These are phyloP conservation scores for Strigomonas culicis DNA, from an alignment of 208 protist genomes.

Conservation along the genomic window DNA sequence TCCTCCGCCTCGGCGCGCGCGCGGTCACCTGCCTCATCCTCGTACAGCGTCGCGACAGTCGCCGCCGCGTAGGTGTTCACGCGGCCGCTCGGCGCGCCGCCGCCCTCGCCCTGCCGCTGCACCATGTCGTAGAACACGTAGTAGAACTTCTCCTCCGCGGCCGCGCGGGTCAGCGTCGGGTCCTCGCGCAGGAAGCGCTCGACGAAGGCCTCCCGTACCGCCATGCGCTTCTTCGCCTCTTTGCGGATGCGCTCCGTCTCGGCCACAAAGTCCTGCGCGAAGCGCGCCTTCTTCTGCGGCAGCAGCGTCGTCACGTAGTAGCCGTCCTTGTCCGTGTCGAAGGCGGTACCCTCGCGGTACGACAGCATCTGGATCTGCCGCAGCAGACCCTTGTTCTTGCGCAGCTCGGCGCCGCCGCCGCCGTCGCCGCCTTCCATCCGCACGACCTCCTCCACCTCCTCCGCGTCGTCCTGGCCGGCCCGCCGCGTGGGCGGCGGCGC, in stretches of 20 bases:
- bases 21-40: no score
- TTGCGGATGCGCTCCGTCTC: constrained; percentile 60
- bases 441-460: neutral
- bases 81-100: no score
- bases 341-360: neutral
- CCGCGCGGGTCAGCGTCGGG: no score
- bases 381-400: constrained; percentile 77
- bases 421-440: neutral
- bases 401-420: no score
- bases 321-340: constrained; percentile 31
- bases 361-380: constrained; percentile 66
- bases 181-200: neutral
- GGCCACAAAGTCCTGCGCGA: constrained; percentile 49
- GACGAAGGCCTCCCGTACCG: constrained; percentile 8
- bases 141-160: no score
- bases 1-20: no score
- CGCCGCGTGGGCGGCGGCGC: neutral
- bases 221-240: constrained; percentile 13
- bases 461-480: neutral
- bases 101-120: no score
- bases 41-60: no score
- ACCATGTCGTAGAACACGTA: no score
- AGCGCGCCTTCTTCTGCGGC: constrained; percentile 73
- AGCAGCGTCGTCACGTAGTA: constrained; percentile 63
- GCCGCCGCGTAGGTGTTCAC: no score